Evolutionary conservation across 148 eudicot genomes (phyloP).

Genomic region (Cornus kousa): DNA sequence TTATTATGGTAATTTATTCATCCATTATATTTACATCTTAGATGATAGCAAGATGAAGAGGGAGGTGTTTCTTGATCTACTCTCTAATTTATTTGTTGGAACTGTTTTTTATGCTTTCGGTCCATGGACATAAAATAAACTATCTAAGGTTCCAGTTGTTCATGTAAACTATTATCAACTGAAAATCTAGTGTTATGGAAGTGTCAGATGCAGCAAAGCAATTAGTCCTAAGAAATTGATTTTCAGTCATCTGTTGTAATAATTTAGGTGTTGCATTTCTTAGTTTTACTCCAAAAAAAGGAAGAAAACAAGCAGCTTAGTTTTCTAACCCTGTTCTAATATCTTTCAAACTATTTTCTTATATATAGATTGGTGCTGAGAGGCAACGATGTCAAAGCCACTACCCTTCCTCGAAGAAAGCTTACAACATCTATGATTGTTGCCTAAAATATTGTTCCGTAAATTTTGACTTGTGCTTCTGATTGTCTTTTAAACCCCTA

Average conservation of each 20-base stretch:
- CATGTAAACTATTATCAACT: not conserved
- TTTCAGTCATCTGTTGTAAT: not conserved
- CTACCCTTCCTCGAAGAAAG: not conserved
- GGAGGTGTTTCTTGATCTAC: too few species aligned
- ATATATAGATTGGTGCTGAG: not conserved
- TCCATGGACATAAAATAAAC: not conserved
- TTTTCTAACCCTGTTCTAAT: not conserved
- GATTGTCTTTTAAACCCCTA: not conserved
- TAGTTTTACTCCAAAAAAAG: not conserved
- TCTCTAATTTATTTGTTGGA: not conserved
- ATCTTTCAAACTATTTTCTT: too few species aligned
- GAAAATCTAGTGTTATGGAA: not conserved
- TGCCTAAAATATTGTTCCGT: not conserved
- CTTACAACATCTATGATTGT: not conserved
- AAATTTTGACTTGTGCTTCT: not conserved
- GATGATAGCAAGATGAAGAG: not conserved
- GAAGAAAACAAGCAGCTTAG: not conserved
- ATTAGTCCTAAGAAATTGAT: not conserved
- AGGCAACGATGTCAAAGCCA: not conserved
- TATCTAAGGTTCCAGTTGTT: not conserved
- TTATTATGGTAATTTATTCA: conserved; percentile 62
- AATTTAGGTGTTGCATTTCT: not conserved
- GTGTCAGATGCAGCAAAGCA: not conserved
- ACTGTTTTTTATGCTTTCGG: not conserved
- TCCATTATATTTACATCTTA: not conserved